Evolutionary conservation across 805 yeast genomes (phyloP).

Genomic region (Metschnikowia amazonensis): DNA sequence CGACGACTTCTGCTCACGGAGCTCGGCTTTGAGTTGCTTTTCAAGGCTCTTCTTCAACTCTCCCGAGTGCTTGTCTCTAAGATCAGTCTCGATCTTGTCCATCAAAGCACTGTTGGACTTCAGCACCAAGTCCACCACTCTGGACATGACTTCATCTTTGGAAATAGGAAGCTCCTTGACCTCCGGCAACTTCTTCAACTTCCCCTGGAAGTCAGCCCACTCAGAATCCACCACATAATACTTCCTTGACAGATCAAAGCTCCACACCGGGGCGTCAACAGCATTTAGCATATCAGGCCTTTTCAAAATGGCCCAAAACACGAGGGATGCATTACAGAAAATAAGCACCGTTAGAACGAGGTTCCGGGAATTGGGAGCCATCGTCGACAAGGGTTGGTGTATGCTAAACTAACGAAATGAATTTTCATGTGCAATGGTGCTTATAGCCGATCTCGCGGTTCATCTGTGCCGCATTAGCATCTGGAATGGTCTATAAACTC

Average conservation of each 20-base stretch:
- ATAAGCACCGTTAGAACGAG: background rate
- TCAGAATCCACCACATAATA: constrained; percentile 12
- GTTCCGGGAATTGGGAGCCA: background rate
- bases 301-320: background rate
- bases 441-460: background rate
- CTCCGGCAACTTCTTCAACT: background rate
- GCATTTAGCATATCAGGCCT: background rate
- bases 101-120: background rate
- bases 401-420: no score
- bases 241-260: background rate
- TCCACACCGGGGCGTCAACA: constrained; percentile 6
- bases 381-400: background rate
- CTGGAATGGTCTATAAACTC: no score
- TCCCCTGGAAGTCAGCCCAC: constrained; percentile 7
- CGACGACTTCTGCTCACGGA: constrained; percentile 1
- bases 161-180: background rate
- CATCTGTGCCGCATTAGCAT: no score
- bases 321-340: background rate
- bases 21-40: background rate
- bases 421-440: no score
- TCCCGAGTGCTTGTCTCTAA: constrained; percentile 4
- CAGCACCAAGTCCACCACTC: constrained; percentile 2
- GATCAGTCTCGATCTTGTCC: constrained; percentile 5
- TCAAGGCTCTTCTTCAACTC: background rate
- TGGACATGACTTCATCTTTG: constrained; percentile 3